Conservation (phyloP, 192 early-diverging fungal genomes). For the Funneliformis geosporum region DNA sequence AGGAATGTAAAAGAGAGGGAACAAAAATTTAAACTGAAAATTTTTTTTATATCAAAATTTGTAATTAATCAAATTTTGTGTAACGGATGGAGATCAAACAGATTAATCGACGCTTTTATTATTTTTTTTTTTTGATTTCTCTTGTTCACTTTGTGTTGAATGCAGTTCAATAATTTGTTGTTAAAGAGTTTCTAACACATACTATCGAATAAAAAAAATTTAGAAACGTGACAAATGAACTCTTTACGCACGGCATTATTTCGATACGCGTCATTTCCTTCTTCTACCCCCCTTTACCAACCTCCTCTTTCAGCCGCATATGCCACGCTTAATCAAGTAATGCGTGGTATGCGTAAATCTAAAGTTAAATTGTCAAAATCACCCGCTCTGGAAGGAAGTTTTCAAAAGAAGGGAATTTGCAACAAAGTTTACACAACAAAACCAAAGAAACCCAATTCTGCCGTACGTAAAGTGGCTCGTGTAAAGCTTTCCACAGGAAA, state of each 20-base stretch:
- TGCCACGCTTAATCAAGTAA: slow-evolving; percentile 93
- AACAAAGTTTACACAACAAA: slow-evolving; percentile 94
- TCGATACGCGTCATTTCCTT: not conserved
- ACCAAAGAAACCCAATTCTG: slow-evolving; percentile 99
- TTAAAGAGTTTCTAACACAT: too few species aligned
- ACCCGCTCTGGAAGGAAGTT: slow-evolving; percentile 83
- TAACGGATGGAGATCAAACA: too few species aligned
- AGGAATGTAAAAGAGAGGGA: not conserved
- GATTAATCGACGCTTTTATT: too few species aligned
- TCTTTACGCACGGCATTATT: not conserved
- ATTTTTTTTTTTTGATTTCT: too few species aligned
- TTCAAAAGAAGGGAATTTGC: slow-evolving; percentile 92
- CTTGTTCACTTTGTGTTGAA: too few species aligned
- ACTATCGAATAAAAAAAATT: not conserved
- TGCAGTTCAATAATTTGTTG: too few species aligned
- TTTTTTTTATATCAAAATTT: not conserved
- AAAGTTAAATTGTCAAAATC: slow-evolving; percentile 66
- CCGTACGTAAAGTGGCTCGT: slow-evolving; percentile 88
- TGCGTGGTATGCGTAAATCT: slow-evolving; percentile 78
- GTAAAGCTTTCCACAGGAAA: slow-evolving; percentile 93
- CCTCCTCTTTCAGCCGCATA: slow-evolving; percentile 6
- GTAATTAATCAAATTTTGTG: too few species aligned
- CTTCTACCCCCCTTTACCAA: not conserved
- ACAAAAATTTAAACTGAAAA: not conserved
- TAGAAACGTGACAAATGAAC: not conserved